Base-by-base conservation (phyloP, 495 filamentous ascomycete genomes). In the Aspergillus diversus region DNA sequence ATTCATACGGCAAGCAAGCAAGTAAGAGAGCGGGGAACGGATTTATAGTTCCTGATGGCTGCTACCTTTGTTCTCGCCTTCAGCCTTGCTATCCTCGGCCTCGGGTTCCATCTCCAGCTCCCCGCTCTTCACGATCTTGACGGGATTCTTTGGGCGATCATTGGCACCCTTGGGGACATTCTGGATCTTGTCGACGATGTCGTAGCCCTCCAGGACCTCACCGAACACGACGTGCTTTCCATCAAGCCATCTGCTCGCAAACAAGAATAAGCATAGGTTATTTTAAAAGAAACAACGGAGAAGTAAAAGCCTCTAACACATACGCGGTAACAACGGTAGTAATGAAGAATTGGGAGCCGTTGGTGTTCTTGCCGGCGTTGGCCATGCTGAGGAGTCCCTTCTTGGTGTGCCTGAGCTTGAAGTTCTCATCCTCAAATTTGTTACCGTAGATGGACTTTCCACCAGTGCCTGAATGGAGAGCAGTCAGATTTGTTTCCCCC, bases 271-370 rank as follows among this genome's bases (percentile, higher is more conserved):
- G 21, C 21, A 27, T 27, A 27, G 21, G 21, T 27, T 27, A 27
- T 27, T 27, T 27, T 27, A 27, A 27, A 27, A n/a, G 9, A 50
- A 2, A 9, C 16, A 17, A 50, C 2, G n/a, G 47, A 17, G 27
- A 50, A 50, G 47, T 9, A 27, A 27, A 50, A 50, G 5, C 9
- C 7, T 6, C 7, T 43, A 43, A 31, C 32, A 72, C 90, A 77
- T 84, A 93, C 90, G 84, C 82, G 70, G 92, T 95, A 69, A 91
- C 75, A 64, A 89, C 87, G 66, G 92, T 95, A 70, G 92, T 96
- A 66, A 96, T 95, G 85, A 96, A 99, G 86, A 99, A 98, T 80
- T 99, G 96, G 54, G 91, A 96, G 69, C 96, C 96, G 73, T 99
- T 99, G 82, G 95, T 99, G 75, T 98, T 92, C 79, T 91, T 90